Percentiles rank a stretch among this genome's conserved stretches.
Conservation (phyloP, 140 eudicot species). For the Senecio squalidus region DNA sequence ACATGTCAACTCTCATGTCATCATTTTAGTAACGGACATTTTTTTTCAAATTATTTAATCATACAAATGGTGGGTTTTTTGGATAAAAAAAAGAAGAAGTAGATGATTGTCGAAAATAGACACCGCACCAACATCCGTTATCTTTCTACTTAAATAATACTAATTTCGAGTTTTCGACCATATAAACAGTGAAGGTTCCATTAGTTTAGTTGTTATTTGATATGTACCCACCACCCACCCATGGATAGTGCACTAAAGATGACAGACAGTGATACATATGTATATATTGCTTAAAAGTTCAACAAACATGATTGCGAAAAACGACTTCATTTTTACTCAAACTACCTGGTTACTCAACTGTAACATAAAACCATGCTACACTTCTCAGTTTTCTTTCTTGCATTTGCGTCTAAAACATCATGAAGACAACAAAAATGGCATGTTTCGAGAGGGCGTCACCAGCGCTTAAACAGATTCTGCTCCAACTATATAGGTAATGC, state of each 20-base stretch:
- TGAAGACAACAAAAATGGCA: conserved; percentile 34
- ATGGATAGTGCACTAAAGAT: conserved; percentile 26
- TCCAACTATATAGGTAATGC: conserved; percentile 61
- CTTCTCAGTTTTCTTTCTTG: conserved; percentile 15
- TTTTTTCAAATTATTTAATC: no score
- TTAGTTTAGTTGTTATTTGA: conserved; percentile 20
- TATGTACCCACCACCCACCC: conserved; percentile 30
- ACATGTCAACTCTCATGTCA: no score
- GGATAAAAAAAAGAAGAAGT: no score
- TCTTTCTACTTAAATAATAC: background rate
- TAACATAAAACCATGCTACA: conserved; percentile 24
- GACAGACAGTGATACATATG: conserved; percentile 1
- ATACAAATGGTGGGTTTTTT: no score
- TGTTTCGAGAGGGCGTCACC: conserved; percentile 87
- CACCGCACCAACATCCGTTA: no score
- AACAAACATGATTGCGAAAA: conserved; percentile 50
- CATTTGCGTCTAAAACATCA: conserved; percentile 9
- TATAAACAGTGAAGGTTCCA: conserved; percentile 9
- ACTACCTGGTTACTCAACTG: conserved; percentile 17
- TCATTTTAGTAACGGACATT: no score
- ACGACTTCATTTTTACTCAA: conserved; percentile 52
- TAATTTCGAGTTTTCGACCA: background rate
- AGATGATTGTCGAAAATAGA: no score
- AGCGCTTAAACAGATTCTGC: conserved; percentile 74
- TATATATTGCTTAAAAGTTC: conserved; percentile 53